Conservation (phyloP, 208 protist species). For the Crithidia acanthocephali region DNA sequence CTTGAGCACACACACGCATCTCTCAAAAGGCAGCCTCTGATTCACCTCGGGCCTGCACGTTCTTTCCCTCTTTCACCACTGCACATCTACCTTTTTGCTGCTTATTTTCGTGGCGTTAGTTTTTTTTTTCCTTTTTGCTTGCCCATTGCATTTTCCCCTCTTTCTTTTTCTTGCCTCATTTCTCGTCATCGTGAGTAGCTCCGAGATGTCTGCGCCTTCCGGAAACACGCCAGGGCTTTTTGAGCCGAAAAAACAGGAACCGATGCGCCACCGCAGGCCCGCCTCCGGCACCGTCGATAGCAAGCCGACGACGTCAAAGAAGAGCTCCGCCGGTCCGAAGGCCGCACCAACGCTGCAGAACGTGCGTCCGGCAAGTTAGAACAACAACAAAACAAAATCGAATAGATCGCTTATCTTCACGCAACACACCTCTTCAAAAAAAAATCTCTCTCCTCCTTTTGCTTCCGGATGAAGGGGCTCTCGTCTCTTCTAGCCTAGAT, state of each 20-base stretch:
- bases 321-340: constrained; percentile 1
- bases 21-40: too few relatives aligned
- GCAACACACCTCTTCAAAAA: too few relatives aligned
- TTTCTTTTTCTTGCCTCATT: constrained; percentile 1
- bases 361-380: constrained; percentile 12
- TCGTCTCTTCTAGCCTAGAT: too few relatives aligned
- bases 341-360: constrained; percentile 35
- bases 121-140: constrained; percentile 9
- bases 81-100: too few relatives aligned
- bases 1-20: too few relatives aligned
- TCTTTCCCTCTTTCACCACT: too few relatives aligned
- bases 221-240: constrained; percentile 25
- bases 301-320: constrained; percentile 1
- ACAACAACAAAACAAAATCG: neutral
- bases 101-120: too few relatives aligned
- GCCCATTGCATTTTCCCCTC: neutral
- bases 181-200: neutral
- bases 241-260: constrained; percentile 42
- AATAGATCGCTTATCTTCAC: neutral
- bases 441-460: too few relatives aligned
- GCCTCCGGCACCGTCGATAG: constrained; percentile 19
- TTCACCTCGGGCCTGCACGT: too few relatives aligned
- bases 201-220: constrained; percentile 1
- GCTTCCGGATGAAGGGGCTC: too few relatives aligned
- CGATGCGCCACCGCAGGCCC: constrained; percentile 32